Evolutionary conservation across 2,329 filamentous ascomycete genomes (phyloP).

Genomic region (Curvularia lunata): DNA sequence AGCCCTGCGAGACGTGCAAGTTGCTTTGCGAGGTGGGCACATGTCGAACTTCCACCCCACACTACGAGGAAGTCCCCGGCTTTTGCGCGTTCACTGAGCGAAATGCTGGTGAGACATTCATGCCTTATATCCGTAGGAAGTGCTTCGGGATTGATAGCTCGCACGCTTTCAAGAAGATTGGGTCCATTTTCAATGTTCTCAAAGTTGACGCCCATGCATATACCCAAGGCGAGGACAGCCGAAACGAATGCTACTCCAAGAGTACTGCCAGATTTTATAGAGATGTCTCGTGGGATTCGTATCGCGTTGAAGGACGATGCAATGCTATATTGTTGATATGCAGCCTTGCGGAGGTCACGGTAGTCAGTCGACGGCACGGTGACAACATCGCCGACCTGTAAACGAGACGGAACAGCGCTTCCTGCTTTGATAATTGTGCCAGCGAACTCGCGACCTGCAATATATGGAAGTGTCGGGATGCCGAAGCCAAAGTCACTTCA

Average conservation of each 20-base stretch:
- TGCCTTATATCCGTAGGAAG: conserved; percentile 67
- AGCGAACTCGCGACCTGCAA: conserved; percentile 73
- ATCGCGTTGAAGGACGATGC: conserved; percentile 70
- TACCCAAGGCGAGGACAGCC: conserved; percentile 68
- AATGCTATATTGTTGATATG: conserved; percentile 73
- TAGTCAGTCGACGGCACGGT: conserved; percentile 78
- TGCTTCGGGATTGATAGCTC: conserved; percentile 52
- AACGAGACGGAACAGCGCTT: conserved; percentile 51
- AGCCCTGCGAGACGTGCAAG: conserved; percentile 71
- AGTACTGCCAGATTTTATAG: conserved; percentile 64
- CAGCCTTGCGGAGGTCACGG: conserved; percentile 72
- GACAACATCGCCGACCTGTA: conserved; percentile 52
- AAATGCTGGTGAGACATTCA: conserved; percentile 67
- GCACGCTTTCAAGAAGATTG: conserved; percentile 62
- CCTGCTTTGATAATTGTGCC: conserved; percentile 64
- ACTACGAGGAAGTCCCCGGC: conserved; percentile 73
- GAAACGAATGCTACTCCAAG: conserved; percentile 76
- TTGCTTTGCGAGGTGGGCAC: conserved; percentile 70
- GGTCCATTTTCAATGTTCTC: conserved; percentile 60
- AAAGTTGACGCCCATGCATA: conserved; percentile 74
- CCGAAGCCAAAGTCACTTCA: conserved; percentile 72
- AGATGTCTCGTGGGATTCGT: conserved; percentile 62
- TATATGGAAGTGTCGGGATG: conserved; percentile 70
- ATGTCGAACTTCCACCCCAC: conserved; percentile 77
- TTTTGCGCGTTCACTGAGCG: conserved; percentile 59